Conservation (phyloP, 495 filamentous ascomycete genomes). For the Podospora pseudopauciseta region DNA sequence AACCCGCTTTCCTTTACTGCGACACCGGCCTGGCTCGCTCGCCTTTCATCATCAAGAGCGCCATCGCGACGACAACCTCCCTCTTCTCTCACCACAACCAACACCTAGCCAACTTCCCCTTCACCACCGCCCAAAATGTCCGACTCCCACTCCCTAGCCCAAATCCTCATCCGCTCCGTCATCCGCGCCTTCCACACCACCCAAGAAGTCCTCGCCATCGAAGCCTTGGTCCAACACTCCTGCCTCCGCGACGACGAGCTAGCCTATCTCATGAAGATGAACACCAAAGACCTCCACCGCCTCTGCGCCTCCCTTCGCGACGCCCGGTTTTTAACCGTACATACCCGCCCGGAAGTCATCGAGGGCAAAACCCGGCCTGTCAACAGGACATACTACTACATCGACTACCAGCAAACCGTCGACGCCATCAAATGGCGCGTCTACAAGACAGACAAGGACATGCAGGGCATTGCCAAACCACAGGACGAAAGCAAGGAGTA, state of each 20-base stretch:
- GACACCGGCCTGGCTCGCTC: neutral
- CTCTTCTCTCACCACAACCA: neutral
- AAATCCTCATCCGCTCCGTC: constrained; percentile 81
- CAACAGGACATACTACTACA: constrained; percentile 90
- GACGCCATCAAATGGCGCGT: constrained; percentile 96
- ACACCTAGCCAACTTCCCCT: neutral
- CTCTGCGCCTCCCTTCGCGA: constrained; percentile 78
- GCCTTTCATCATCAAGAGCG: neutral
- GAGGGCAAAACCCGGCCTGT: constrained; percentile 77
- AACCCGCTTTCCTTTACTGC: neutral
- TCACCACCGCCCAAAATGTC: constrained; percentile 55
- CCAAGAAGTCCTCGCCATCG: constrained; percentile 81
- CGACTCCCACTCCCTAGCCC: constrained; percentile 52
- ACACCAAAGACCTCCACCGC: constrained; percentile 84
- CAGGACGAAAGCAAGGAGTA: constrained; percentile 87
- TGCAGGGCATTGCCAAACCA: constrained; percentile 75
- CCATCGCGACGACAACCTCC: neutral
- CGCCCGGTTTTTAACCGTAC: constrained; percentile 79
- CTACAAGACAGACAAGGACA: constrained; percentile 74
- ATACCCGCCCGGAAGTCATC: constrained; percentile 72
- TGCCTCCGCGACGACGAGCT: constrained; percentile 85
- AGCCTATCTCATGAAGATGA: constrained; percentile 76
- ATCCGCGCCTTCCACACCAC: constrained; percentile 91
- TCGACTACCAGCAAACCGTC: constrained; percentile 89
- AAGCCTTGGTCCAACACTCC: constrained; percentile 89